Conservation (phyloP, 441 rosid species). For the Euphorbia schlechtendalii region DNA sequence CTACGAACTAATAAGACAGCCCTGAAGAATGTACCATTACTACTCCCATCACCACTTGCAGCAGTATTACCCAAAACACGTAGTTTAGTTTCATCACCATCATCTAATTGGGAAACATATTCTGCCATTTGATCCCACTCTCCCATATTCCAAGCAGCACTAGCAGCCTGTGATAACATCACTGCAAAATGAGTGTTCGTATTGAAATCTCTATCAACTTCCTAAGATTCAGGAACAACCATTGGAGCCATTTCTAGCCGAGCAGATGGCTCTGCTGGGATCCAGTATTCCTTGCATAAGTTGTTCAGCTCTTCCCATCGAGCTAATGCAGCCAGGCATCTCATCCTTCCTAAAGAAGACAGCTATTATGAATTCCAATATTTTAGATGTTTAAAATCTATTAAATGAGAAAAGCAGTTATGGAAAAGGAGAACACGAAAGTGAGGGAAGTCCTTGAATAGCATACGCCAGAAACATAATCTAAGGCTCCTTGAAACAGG, state of each 20-base stretch:
- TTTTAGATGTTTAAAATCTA: not conserved
- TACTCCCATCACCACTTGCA: constrained; percentile 92
- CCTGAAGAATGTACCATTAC: constrained; percentile 96
- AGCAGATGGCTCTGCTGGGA: constrained; percentile 96
- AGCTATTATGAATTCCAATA: constrained; percentile 5
- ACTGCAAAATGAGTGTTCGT: constrained; percentile 25
- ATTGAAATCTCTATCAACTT: constrained; percentile 13
- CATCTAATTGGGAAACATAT: constrained; percentile 93
- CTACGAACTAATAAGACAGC: constrained; percentile 89
- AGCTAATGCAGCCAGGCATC: constrained; percentile 99
- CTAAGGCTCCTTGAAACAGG: not conserved
- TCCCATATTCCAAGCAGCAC: constrained; percentile 99
- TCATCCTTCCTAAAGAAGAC: constrained; percentile 70
- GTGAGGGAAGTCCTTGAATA: not conserved
- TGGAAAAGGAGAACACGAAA: not conserved
- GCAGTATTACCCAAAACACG: constrained; percentile 88
- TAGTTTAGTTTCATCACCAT: constrained; percentile 96
- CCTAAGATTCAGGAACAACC: constrained; percentile 46
- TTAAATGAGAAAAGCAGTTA: not conserved
- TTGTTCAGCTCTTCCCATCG: constrained; percentile 98
- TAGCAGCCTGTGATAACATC: constrained; percentile 68
- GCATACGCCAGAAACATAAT: not conserved
- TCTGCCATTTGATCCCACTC: constrained; percentile 99
- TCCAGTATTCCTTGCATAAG: constrained; percentile 97
- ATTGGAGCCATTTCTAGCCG: constrained; percentile 99